Base-by-base conservation (phyloP, 805 yeast species). In the Metschnikowia dekortorum region DNA sequence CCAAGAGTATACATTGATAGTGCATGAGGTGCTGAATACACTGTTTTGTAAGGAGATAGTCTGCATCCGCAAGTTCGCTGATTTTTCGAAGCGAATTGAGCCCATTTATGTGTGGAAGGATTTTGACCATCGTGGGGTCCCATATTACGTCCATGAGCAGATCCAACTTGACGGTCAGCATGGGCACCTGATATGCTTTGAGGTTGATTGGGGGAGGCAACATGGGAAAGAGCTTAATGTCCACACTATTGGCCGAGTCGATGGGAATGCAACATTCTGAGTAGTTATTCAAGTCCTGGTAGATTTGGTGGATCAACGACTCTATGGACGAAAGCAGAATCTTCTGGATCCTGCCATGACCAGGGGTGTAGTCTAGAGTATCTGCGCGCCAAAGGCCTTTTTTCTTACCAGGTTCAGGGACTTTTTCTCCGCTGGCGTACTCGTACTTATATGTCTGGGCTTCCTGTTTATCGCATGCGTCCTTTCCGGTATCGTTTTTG, bases 71-170 rank as follows among this genome's bases (percentile, higher is more conserved):
- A 46, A 90, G 67, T 46, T 82, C 81, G 16, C 96, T 81, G 36
- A 95, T 92, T 49, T 79, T 77, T 35, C 82, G 75, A 16, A 94
- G 82, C 6, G 94, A 87, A 64, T 92, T 92, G 44, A 90, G 75
- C 1, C 99, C 99, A 61, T 94, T 82, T 45, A 94, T 89, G 57
- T 75, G 86, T 0, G 97, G 96, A 9, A 89, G 69, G 26, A 94
- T 87, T 57, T 87, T 85, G 42, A 89, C 74, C 94, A 94, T 86
- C 1, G 98, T 92, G 1, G 97, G 97, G 66, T 94, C 99, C 97
- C 99, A 94, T 60, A 87, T 85, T 8, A 87, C 85, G 66, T 94
- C 99, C 39, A 89, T 84, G 53, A 94, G 73, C 36, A 79, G 71
- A 30, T 78, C 77, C 33, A 94, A 70, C 47, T 83, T 82, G 1